Evolutionary conservation across 352 stramenopile genomes (phyloP).

Genomic region (Pythium sukuiense): DNA sequence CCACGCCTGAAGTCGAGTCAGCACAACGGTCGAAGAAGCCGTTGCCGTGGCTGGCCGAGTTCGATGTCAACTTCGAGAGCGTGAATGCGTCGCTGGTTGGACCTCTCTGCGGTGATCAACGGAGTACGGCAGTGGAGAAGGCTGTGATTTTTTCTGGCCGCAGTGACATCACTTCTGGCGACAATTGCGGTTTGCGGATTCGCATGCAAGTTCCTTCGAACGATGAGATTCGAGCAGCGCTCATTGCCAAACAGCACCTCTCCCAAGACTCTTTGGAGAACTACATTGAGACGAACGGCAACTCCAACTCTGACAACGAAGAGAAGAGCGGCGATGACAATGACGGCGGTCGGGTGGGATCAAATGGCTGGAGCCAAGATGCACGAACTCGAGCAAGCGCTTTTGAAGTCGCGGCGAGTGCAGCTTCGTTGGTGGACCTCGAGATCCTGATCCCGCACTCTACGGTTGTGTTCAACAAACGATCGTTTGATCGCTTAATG

Average conservation of each 20-base stretch:
- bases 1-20: conserved; percentile 2
- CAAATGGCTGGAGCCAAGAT: conserved; percentile 83
- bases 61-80: conserved; percentile 56
- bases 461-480: conserved; percentile 58
- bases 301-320: conserved; percentile 36
- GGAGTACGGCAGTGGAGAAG: conserved; percentile 41
- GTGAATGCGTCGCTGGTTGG: conserved; percentile 47
- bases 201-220: conserved; percentile 28
- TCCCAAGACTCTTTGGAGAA: conserved; percentile 73
- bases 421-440: conserved; percentile 56
- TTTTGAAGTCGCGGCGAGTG: conserved; percentile 58
- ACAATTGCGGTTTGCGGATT: conserved; percentile 26
- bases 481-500: conserved; percentile 75
- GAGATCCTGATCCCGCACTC: conserved; percentile 61
- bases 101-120: conserved; percentile 58
- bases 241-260: conserved; percentile 53
- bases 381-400: conserved; percentile 54
- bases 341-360: conserved; percentile 69
- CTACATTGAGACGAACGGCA: conserved; percentile 14
- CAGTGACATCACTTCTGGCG: conserved; percentile 26
- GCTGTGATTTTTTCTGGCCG: conserved; percentile 25
- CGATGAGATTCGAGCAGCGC: conserved; percentile 24
- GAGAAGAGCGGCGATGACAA: conserved; percentile 74
- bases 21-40: conserved; percentile 6
- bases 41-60: conserved; percentile 73